Percentiles rank a stretch among this genome's conserved stretches.
phyloP scores from a whole-genome alignment of 495 filamentous ascomycete genomes.

The Margaritispora aquatica region DNA sequence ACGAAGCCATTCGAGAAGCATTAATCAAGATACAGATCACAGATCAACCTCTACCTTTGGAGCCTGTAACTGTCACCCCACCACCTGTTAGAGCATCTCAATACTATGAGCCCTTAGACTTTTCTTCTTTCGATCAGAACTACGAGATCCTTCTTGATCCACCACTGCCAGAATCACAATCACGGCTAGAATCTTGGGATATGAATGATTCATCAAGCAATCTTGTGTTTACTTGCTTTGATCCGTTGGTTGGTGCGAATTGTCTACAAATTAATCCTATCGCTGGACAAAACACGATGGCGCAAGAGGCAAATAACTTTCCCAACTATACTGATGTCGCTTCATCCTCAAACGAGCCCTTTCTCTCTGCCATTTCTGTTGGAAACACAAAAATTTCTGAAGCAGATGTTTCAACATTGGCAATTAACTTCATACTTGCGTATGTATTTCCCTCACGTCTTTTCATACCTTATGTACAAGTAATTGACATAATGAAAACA shows the following conservation, averaged over 20 bases:
- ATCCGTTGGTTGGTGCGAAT: constrained; percentile 11
- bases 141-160: neutral
- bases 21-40: constrained; percentile 6
- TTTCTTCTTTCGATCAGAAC: neutral
- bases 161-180: neutral
- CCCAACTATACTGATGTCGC: neutral
- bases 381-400: neutral
- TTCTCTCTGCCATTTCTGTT: neutral
- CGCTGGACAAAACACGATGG: neutral
- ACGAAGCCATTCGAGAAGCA: constrained; percentile 26
- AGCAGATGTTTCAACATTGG: constrained; percentile 32
- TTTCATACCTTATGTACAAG: neutral
- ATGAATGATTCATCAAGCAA: neutral
- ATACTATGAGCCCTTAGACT: neutral
- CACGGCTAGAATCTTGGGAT: neutral
- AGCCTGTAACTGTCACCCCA: neutral
- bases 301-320: no score
- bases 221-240: constrained; percentile 9
- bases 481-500: constrained; percentile 17
- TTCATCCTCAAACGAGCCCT: neutral
- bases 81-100: neutral
- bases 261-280: constrained; percentile 13
- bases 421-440: constrained; percentile 46
- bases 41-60: neutral
- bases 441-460: constrained; percentile 22